A percentile compares a stretch with the other conserved stretches of the same genome.
These are phyloP conservation scores for Penicillium crustosum DNA, from an alignment of 2,329 filamentous ascomycete genomes.

Conservation along the genomic window DNA sequence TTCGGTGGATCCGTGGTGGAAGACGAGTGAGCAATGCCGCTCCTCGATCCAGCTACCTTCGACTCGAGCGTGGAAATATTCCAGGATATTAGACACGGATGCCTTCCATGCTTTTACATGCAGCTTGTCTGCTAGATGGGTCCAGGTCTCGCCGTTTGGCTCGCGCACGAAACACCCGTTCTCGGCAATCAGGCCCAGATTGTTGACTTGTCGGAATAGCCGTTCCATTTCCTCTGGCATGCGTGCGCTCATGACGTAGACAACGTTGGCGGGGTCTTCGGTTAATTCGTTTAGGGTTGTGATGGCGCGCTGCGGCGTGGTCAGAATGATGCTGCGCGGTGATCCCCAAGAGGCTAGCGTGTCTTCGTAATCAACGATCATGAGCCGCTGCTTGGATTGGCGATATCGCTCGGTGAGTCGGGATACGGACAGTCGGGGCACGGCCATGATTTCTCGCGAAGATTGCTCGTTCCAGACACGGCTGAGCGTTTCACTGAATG, in stretches of 20 bases:
- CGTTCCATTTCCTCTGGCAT: constrained; percentile 84
- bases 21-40: constrained; percentile 85
- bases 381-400: constrained; percentile 66
- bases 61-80: constrained; percentile 86
- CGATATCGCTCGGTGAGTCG: constrained; percentile 66
- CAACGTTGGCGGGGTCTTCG: constrained; percentile 74
- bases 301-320: constrained; percentile 81
- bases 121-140: constrained; percentile 69
- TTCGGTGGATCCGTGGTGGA: constrained; percentile 82
- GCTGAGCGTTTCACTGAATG: constrained; percentile 69
- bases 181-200: constrained; percentile 86
- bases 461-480: constrained; percentile 81
- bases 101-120: constrained; percentile 77
- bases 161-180: constrained; percentile 89
- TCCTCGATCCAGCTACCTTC: constrained; percentile 87
- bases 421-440: constrained; percentile 76
- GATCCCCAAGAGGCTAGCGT: constrained; percentile 87
- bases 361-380: constrained; percentile 91
- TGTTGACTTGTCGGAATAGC: constrained; percentile 78
- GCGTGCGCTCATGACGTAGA: constrained; percentile 92
- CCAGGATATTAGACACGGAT: constrained; percentile 76
- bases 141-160: constrained; percentile 68
- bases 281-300: constrained; percentile 80
- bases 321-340: constrained; percentile 78
- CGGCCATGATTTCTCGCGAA: constrained; percentile 77